Percentiles rank a stretch among this genome's conserved stretches.
Evolutionary conservation across 345 rosid genomes (phyloP).

Genomic region (Gossypium thurberi): DNA sequence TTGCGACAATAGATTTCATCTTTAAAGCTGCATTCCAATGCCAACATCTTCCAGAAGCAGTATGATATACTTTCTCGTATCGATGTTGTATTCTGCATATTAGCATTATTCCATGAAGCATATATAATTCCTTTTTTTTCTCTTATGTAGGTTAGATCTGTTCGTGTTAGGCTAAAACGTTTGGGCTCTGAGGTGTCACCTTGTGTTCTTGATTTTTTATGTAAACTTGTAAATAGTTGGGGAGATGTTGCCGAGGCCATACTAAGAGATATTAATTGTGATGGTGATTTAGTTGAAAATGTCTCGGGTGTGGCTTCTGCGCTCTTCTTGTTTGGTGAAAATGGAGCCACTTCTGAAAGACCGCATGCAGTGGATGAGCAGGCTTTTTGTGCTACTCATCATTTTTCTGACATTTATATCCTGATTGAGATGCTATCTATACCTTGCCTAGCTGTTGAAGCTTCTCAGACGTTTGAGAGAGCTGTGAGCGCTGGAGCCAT

Average conservation of each 20-base stretch:
- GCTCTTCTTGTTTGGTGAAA: conserved; percentile 59
- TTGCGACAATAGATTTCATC: conserved; percentile 74
- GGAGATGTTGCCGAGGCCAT: conserved; percentile 76
- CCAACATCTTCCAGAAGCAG: conserved; percentile 89
- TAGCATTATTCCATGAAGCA: not conserved
- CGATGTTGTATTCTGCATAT: conserved; percentile 8
- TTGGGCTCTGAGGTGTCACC: conserved; percentile 79
- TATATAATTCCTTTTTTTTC: conserved; percentile 12
- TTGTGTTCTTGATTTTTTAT: conserved; percentile 71
- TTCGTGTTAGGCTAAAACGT: conserved; percentile 73
- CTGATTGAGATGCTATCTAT: conserved; percentile 89
- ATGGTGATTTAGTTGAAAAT: conserved; percentile 54
- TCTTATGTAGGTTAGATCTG: conserved; percentile 62
- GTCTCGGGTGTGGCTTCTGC: conserved; percentile 40
- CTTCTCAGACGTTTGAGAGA: conserved; percentile 86
- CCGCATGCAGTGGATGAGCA: conserved; percentile 48
- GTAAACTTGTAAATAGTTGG: conserved; percentile 86
- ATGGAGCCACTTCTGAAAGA: conserved; percentile 47
- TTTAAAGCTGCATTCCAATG: conserved; percentile 87
- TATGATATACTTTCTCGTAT: conserved; percentile 30
- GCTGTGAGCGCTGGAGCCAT: conserved; percentile 79
- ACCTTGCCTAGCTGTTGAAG: conserved; percentile 80
- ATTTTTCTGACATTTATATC: conserved; percentile 81
- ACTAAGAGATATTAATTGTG: conserved; percentile 76
- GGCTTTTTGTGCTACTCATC: conserved; percentile 34